Base-by-base conservation (phyloP, 2,329 filamentous ascomycete species). In the Epichloe sibirici region DNA sequence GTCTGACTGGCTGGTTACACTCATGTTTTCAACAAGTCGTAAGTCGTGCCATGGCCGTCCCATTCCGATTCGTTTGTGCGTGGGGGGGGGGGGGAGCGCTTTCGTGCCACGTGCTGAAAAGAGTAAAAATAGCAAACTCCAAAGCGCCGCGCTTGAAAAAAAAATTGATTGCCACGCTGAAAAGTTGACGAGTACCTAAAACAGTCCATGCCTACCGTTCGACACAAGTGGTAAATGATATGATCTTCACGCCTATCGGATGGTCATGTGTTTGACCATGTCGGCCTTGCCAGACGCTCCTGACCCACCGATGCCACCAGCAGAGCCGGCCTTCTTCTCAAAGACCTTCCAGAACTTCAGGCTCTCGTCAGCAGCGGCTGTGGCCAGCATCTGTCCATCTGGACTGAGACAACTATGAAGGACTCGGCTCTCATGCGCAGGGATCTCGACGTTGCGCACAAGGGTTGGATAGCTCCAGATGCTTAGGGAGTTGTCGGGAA, bases 271-370 rank as follows among this genome's bases (percentile, higher is more conserved):
- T 83, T 95, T 96, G 66, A 83, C 83, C 78, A 91, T 86, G 64
- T 88, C 83, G 52, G 86, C 89, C 74, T 91, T 91, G 70, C 79
- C 81, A 48, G 85, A 85, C 55, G 85, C 75, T 57, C 82, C 83
- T 54, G 83, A 78, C 60, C 79, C 77, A 55, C 81, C 78, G 51
- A 83, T 75, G 48, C 82, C 79, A 49, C 83, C 79, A 55, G 79
- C 74, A 54, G 79, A 75, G 52, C 89, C 90, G 17, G 90, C 77
- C 81, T 96, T 97, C 81, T 95, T 96, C 79, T 98, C 93, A 65
- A 98, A 98, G 62, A 98, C 79, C 83, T 98, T 98, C 93, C 93
- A 98, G 79, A 98, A 98, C 76, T 98, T 98, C 70, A 98, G 78
- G 66, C 86, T 91, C 77, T 98, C 93, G 64, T 98, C 93, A 39